Percentiles rank a stretch among this genome's conserved stretches.
Evolutionary conservation across 352 stramenopile genomes (phyloP).

Genomic region (Thalassiosira tumida): DNA sequence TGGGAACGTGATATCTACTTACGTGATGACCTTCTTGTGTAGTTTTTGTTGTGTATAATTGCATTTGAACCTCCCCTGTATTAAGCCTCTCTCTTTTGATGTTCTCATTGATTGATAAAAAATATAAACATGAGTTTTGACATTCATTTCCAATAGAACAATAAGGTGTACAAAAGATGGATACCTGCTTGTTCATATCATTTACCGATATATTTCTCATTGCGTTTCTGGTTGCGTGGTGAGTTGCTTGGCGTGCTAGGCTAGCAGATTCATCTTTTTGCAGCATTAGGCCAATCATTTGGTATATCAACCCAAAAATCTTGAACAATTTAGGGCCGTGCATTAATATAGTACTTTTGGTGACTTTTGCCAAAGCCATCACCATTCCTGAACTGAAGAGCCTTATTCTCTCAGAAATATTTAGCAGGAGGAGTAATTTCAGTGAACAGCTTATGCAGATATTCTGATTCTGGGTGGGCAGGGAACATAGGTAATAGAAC

Average conservation of each 20-base stretch:
- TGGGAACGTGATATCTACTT: conserved; percentile 17
- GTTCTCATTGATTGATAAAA: conserved; percentile 33
- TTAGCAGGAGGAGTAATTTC: not conserved
- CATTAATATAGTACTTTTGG: not conserved
- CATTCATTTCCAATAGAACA: conserved; percentile 9
- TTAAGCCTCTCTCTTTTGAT: conserved; percentile 20
- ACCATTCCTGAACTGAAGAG: conserved; percentile 25
- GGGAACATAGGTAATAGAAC: not conserved
- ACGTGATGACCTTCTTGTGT: not conserved
- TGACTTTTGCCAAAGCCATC: conserved; percentile 43
- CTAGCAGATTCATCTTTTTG: not conserved
- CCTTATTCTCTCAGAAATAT: conserved; percentile 45
- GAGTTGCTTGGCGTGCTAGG: too few relatives aligned
- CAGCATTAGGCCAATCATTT: not conserved
- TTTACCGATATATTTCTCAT: too few relatives aligned
- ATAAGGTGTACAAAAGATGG: not conserved
- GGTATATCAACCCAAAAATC: not conserved
- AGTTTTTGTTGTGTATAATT: conserved; percentile 2
- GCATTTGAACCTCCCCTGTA: not conserved
- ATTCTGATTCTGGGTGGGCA: not conserved
- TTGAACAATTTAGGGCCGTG: not conserved
- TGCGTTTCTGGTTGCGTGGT: too few relatives aligned
- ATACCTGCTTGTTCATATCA: too few relatives aligned
- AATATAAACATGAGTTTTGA: conserved; percentile 1
- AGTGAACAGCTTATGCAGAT: conserved; percentile 23